Evolutionary conservation across 208 protist species (phyloP).

Genomic region (Trypanosoma congolense): DNA sequence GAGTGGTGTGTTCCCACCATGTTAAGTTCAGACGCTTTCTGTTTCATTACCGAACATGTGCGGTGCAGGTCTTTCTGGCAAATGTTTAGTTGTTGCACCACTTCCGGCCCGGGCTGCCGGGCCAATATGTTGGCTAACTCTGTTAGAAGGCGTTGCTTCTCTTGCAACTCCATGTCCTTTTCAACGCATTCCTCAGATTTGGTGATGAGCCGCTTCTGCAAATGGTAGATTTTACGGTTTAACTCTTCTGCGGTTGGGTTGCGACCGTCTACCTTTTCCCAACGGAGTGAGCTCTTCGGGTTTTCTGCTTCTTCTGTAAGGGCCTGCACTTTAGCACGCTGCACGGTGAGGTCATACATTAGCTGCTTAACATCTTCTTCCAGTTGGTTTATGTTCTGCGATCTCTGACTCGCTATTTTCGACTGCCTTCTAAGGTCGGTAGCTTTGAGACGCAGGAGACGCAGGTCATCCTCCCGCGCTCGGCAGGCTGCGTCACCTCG

Average conservation of each 20-base stretch:
- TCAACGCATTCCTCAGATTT: slow-evolving; percentile 97
- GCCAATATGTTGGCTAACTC: slow-evolving; percentile 93
- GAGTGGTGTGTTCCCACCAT: slow-evolving; percentile 80
- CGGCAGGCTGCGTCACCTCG: slow-evolving; percentile 95
- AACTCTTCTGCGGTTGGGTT: slow-evolving; percentile 91
- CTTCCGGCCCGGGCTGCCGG: slow-evolving; percentile 93
- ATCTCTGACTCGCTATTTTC: slow-evolving; percentile 82
- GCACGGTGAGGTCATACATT: slow-evolving; percentile 36
- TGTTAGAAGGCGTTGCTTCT: slow-evolving; percentile 93
- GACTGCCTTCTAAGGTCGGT: slow-evolving; percentile 89
- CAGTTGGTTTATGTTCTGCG: slow-evolving; percentile 55
- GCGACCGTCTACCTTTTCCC: slow-evolving; percentile 92
- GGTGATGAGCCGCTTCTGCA: slow-evolving; percentile 95
- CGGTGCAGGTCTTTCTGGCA: slow-evolving; percentile 92
- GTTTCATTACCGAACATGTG: slow-evolving; percentile 93
- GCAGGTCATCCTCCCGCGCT: slow-evolving; percentile 74
- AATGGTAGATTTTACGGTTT: slow-evolving; percentile 91
- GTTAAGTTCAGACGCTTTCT: slow-evolving; percentile 84
- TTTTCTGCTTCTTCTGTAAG: slow-evolving; percentile 96
- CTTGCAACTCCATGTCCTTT: slow-evolving; percentile 92
- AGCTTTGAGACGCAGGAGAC: slow-evolving; percentile 62
- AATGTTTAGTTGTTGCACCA: slow-evolving; percentile 91
- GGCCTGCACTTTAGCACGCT: slow-evolving; percentile 86
- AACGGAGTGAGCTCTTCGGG: slow-evolving; percentile 89
- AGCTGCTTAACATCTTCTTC: slow-evolving; percentile 43